Evolutionary conservation across 108 stramenopile species (phyloP).

Genomic region (Cyclotella atomus): DNA sequence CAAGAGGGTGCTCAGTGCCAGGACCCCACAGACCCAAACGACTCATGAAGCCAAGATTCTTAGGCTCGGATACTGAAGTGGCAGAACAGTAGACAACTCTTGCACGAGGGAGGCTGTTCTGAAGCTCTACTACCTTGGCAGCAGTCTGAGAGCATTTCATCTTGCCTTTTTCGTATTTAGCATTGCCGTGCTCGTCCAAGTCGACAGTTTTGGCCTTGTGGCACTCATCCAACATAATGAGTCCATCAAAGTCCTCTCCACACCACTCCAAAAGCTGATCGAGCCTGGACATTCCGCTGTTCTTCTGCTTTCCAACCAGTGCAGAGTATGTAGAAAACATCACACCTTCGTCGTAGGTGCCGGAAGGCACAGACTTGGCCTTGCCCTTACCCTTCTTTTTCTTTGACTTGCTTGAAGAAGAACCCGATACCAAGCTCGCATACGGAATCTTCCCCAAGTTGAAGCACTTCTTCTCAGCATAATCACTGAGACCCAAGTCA

Average conservation of each 20-base stretch:
- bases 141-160: slow-evolving; percentile 41
- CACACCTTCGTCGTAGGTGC: slow-evolving; percentile 46
- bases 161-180: slow-evolving; percentile 38
- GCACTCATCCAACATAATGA: slow-evolving; percentile 68
- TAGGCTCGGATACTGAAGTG: slow-evolving; percentile 65
- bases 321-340: slow-evolving; percentile 59
- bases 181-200: slow-evolving; percentile 41
- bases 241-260: slow-evolving; percentile 65
- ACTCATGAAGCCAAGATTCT: slow-evolving; percentile 76
- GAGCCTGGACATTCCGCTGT: slow-evolving; percentile 39
- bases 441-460: slow-evolving; percentile 50
- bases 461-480: slow-evolving; percentile 43
- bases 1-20: slow-evolving; percentile 46
- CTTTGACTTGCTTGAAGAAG: slow-evolving; percentile 12
- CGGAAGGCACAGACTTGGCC: slow-evolving; percentile 19
- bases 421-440: slow-evolving; percentile 23
- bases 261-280: slow-evolving; percentile 69
- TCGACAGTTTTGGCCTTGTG: slow-evolving; percentile 70
- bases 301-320: slow-evolving; percentile 38
- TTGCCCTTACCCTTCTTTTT: slow-evolving; percentile 25
- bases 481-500: slow-evolving; percentile 38
- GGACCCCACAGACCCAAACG: slow-evolving; percentile 71
- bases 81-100: slow-evolving; percentile 75
- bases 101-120: slow-evolving; percentile 67
- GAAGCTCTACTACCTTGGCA: slow-evolving; percentile 64